Evolutionary conservation across 2,329 filamentous ascomycete genomes (phyloP).

Genomic region (Macrophomina pseudophaseolina): DNA sequence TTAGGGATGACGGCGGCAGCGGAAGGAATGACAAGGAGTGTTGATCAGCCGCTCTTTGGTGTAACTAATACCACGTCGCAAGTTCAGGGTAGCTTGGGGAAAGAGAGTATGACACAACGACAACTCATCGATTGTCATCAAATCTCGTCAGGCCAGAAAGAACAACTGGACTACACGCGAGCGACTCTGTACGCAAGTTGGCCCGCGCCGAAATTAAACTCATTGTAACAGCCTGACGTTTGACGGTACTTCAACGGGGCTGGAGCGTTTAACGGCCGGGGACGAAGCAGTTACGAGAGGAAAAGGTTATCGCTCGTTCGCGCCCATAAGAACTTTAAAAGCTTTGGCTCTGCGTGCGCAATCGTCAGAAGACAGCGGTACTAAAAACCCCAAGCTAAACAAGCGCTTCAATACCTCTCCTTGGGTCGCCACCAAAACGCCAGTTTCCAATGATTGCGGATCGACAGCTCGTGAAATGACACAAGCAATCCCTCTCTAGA

Average conservation of each 20-base stretch:
- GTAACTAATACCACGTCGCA: not conserved
- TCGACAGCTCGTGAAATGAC: slow-evolving; percentile 10
- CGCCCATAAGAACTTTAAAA: not conserved
- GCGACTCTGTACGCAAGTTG: not conserved
- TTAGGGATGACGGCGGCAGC: not conserved
- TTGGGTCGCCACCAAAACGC: not conserved
- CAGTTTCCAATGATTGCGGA: not conserved
- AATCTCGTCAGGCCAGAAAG: not conserved
- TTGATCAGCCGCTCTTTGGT: slow-evolving; percentile 3
- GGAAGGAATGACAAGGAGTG: not conserved
- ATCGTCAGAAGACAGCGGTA: no score
- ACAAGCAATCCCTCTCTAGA: not conserved
- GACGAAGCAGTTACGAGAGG: not conserved
- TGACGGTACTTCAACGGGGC: no score
- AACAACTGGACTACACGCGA: no score
- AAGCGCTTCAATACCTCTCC: not conserved
- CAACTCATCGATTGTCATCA: not conserved
- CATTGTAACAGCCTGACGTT: no score
- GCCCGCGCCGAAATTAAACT: not conserved
- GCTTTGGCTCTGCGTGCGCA: no score
- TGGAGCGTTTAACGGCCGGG: no score
- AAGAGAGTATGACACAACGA: not conserved
- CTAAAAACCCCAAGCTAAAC: no score
- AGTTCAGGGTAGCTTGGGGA: not conserved
- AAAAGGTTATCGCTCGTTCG: not conserved